A percentile compares a stretch with the other conserved stretches of the same genome.
phyloP scores from a whole-genome alignment of 805 yeast genomes.

The Priceomyces haplophilus region DNA sequence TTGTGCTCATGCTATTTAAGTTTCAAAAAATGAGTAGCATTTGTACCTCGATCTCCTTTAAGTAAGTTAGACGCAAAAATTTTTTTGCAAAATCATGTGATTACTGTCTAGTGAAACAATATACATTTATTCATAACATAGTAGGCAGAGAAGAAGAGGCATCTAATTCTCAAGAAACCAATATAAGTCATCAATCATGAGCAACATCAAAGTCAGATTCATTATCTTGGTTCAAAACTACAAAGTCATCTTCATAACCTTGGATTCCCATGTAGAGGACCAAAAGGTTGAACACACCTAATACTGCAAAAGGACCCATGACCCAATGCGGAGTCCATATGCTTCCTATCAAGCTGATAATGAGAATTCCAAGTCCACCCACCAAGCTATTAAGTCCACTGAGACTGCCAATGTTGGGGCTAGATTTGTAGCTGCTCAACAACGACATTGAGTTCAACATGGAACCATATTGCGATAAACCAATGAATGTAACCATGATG shows the following conservation, averaged over 20 bases:
- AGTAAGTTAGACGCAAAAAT: constrained; percentile 1
- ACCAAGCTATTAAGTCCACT: constrained; percentile 66
- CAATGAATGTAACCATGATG: constrained; percentile 44
- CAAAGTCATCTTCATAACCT: constrained; percentile 1
- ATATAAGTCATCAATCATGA: no score
- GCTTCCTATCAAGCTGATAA: constrained; percentile 63
- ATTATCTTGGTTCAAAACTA: background rate
- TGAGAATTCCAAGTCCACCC: constrained; percentile 66
- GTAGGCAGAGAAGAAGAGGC: no score
- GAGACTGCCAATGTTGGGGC: constrained; percentile 60
- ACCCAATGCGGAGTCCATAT: constrained; percentile 53
- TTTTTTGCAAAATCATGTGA: constrained; percentile 1
- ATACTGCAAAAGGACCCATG: constrained; percentile 56
- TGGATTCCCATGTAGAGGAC: background rate
- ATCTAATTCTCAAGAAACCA: no score
- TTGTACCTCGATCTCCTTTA: background rate
- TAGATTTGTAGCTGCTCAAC: constrained; percentile 28
- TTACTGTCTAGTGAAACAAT: background rate
- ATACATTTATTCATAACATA: no score
- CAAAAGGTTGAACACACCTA: constrained; percentile 37
- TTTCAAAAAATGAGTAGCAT: background rate
- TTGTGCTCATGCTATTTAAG: background rate
- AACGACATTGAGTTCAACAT: constrained; percentile 64
- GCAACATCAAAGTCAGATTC: no score
- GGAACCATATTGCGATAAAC: constrained; percentile 60